Conservation (phyloP, 2,329 filamentous ascomycete genomes). For the Ophiostoma perfectum region DNA sequence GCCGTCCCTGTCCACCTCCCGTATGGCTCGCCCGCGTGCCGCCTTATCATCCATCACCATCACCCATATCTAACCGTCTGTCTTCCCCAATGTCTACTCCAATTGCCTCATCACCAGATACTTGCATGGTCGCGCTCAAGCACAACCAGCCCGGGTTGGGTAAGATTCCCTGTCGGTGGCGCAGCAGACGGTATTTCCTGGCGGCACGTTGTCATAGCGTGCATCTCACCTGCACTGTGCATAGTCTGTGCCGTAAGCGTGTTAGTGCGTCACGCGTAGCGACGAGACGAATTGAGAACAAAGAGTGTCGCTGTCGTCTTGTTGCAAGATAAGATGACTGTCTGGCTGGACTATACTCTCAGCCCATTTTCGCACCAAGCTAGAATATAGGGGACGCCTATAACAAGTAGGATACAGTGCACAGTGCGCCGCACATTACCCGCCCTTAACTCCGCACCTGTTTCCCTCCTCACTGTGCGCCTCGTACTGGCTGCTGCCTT, state of each 20-base stretch:
- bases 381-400: neutral
- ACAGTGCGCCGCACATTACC: neutral
- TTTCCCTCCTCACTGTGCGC: neutral
- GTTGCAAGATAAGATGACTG: no score
- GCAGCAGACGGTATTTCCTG: conserved; percentile 20
- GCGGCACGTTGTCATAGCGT: conserved; percentile 13
- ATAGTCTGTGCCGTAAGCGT: conserved; percentile 3
- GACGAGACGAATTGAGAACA: neutral
- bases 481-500: neutral
- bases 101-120: neutral
- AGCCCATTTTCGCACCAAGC: conserved; percentile 1
- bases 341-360: no score
- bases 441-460: neutral
- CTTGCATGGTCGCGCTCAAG: neutral
- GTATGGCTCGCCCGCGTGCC: neutral
- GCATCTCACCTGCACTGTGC: conserved; percentile 6
- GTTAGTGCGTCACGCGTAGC: neutral
- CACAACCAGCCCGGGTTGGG: neutral
- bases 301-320: neutral
- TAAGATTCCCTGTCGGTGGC: conserved; percentile 15
- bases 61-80: neutral
- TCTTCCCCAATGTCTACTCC: no score
- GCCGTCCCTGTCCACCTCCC: neutral
- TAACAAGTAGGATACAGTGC: neutral
- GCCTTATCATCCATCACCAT: neutral